Evolutionary conservation across 2,329 filamentous ascomycete genomes (phyloP).

Genomic region (Ascochyta clinopodiicola): DNA sequence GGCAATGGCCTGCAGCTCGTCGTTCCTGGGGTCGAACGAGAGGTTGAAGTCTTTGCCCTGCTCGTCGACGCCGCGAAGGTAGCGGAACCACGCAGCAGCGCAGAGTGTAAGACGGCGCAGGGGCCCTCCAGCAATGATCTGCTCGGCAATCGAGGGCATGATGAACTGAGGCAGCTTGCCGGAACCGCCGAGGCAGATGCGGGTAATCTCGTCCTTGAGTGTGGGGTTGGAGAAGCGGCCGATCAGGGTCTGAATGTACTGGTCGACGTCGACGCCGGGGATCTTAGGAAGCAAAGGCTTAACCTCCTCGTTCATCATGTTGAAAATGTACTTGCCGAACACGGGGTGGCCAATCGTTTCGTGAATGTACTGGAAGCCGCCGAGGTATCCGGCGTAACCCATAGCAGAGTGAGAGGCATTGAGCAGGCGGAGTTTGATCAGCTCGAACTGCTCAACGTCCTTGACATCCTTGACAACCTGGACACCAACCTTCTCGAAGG

Average conservation of each 20-base stretch:
- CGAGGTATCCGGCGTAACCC: slow-evolving; percentile 36
- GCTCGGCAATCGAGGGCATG: slow-evolving; percentile 39
- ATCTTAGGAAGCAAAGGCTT: slow-evolving; percentile 37
- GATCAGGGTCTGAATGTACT: slow-evolving; percentile 36
- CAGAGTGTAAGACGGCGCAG: slow-evolving; percentile 34
- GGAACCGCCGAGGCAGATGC: slow-evolving; percentile 39
- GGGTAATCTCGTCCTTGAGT: slow-evolving; percentile 38
- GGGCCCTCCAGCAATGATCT: slow-evolving; percentile 32
- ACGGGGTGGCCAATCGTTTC: slow-evolving; percentile 34
- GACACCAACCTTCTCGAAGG: slow-evolving; percentile 40
- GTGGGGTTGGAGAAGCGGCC: slow-evolving; percentile 38
- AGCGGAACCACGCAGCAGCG: slow-evolving; percentile 39
- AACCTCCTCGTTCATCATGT: slow-evolving; percentile 41
- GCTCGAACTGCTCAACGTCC: slow-evolving; percentile 38
- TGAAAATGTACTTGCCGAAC: slow-evolving; percentile 34
- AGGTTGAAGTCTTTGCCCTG: slow-evolving; percentile 31
- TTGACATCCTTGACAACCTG: slow-evolving; percentile 36
- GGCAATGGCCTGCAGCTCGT: slow-evolving; percentile 33
- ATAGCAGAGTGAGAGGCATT: slow-evolving; percentile 38
- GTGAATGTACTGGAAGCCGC: slow-evolving; percentile 37
- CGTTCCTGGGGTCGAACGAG: slow-evolving; percentile 33
- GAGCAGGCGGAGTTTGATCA: slow-evolving; percentile 38
- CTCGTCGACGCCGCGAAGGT: slow-evolving; percentile 34
- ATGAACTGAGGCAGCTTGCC: slow-evolving; percentile 42
- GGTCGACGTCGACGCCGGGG: slow-evolving; percentile 35